Evolutionary conservation across 2,329 filamentous ascomycete species (phyloP), one percentile per base, ranked within the genome.

Genomic region (Stemphylium lycopersici): DNA sequence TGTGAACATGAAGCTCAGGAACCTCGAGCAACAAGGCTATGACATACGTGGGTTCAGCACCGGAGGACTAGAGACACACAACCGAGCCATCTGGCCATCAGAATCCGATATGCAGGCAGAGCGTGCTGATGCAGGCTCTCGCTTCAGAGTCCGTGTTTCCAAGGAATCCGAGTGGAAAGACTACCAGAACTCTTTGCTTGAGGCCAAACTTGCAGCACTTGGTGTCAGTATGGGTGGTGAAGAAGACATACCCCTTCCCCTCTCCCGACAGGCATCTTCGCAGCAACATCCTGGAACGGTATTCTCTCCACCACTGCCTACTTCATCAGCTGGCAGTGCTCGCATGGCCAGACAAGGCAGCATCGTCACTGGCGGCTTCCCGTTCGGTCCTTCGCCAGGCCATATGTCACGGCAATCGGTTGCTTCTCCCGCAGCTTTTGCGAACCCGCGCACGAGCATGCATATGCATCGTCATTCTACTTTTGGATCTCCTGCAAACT

Each of bases 171-270:
- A 85, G 66, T 90, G 88, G 88, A 89, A 91, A 68, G 81, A 86
- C 22, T 96, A 98, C 74, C 89, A 93, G 54, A 84, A 89, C 49
- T 88, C 89, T 62, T 80, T 98, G 32, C 87, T 90, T 63, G 95
- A 99, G 78, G 91, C 93, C 56, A 99, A 97, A 77, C 81, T 99
- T 47, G 87, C 92, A 57, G 93, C 93, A 45, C 82, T 99, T 50
- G 95, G 95, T 61, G 95, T 98, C 11, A 92, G 87, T 15, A 83
- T 90, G 56, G 90, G 87, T 32, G 87, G 89, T 43, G 90, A 95
- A 46, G 85, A 87, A 10, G 78, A 84, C 56, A 76, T 81, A 47
- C 79, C 83, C 3, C 78, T 81, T 37, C 85, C 86, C 3, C 82
- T 88, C 61, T 93, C 91, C 12, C 81, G 88, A 53, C 88, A 90